Conservation (phyloP, 2,329 filamentous ascomycete species). For the Trichophaea hybrida region DNA sequence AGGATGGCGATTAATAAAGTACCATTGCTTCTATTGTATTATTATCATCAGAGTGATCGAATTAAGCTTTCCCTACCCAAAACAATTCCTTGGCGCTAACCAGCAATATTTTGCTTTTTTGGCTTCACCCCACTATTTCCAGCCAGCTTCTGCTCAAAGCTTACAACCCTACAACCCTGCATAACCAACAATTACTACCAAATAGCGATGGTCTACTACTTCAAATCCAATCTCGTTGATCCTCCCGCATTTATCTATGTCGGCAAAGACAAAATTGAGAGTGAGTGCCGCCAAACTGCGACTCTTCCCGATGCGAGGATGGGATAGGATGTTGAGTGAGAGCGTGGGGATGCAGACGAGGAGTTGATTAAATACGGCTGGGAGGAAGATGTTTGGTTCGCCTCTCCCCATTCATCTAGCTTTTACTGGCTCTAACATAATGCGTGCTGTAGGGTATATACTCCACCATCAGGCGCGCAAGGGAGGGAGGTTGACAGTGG, state of each 20-base stretch:
- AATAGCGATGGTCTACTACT: slow-evolving; percentile 80
- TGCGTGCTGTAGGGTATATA: neutral
- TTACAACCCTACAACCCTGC: neutral
- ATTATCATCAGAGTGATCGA: too few relatives aligned
- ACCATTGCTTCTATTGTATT: too few relatives aligned
- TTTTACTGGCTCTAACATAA: neutral
- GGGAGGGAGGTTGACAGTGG: slow-evolving; percentile 4
- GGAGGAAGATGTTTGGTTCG: slow-evolving; percentile 85
- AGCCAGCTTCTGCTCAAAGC: neutral
- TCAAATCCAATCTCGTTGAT: slow-evolving; percentile 68
- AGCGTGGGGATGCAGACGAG: slow-evolving; percentile 51
- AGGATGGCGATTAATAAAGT: too few relatives aligned
- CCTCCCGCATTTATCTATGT: slow-evolving; percentile 85
- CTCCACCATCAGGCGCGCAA: neutral
- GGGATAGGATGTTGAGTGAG: neutral
- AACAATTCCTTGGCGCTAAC: too few relatives aligned
- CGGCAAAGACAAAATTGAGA: slow-evolving; percentile 98
- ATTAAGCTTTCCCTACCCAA: too few relatives aligned
- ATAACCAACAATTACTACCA: neutral
- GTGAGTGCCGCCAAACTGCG: slow-evolving; percentile 39
- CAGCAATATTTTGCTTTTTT: neutral
- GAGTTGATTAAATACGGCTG: slow-evolving; percentile 87
- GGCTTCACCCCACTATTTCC: neutral
- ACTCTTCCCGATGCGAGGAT: neutral
- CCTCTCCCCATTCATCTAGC: neutral